A percentile compares a stretch with the other conserved stretches of the same genome.
These are phyloP conservation scores for Volvox reticuliferus DNA, from an alignment of 139 green algal genomes.

Conservation along the genomic window DNA sequence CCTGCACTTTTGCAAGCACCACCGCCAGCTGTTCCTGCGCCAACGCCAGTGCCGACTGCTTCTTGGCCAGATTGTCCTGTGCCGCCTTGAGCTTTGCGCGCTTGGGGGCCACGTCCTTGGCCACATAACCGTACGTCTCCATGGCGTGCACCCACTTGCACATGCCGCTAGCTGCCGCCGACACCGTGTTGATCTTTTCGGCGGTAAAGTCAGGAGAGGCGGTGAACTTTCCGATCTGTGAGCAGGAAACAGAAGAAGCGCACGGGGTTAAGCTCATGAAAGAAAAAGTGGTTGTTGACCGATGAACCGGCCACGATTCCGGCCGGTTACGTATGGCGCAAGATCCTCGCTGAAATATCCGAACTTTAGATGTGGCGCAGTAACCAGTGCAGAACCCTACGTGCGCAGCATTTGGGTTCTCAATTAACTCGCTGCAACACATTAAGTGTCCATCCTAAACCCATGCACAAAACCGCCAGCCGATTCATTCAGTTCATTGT, in stretches of 20 bases:
- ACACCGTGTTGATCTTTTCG: constrained; percentile 81
- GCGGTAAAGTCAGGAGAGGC: constrained; percentile 75
- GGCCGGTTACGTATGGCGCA: too few relatives aligned
- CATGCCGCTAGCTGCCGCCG: constrained; percentile 73
- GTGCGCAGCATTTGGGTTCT: too few relatives aligned
- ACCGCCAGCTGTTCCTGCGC: constrained; percentile 78
- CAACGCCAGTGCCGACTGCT: constrained; percentile 70
- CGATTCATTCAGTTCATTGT: too few relatives aligned
- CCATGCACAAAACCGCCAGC: too few relatives aligned
- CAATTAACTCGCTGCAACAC: too few relatives aligned
- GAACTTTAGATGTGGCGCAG: too few relatives aligned
- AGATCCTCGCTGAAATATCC: too few relatives aligned
- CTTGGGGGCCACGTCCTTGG: constrained; percentile 91
- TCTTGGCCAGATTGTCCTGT: constrained; percentile 74
- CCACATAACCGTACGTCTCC: constrained; percentile 86
- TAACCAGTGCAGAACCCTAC: too few relatives aligned
- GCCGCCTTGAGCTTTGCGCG: constrained; percentile 86
- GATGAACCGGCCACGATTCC: too few relatives aligned
- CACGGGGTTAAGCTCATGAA: background rate
- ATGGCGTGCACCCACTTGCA: constrained; percentile 91
- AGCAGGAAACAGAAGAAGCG: background rate
- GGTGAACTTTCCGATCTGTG: constrained; percentile 80
- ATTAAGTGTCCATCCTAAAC: too few relatives aligned
- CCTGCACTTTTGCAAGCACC: constrained; percentile 86
- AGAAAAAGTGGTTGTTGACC: background rate